Percentiles rank a stretch among this genome's conserved stretches.
These are phyloP conservation scores for Chenopodium formosanum DNA, from an alignment of 148 eudicot species.

Conservation along the genomic window DNA sequence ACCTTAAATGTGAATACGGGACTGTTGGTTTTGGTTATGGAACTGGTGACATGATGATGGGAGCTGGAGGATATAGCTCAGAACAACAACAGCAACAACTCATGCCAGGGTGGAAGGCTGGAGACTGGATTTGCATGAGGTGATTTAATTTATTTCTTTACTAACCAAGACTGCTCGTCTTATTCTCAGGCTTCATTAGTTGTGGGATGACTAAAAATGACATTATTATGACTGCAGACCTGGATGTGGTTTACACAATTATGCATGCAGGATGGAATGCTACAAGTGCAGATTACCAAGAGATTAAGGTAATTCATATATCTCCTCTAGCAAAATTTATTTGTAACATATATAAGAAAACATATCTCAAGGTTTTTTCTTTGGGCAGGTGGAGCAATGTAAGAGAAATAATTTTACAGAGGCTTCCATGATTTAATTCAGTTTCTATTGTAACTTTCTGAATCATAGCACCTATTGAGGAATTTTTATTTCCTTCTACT, in stretches of 20 bases:
- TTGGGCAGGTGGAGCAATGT: conserved; percentile 32
- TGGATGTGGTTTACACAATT: conserved; percentile 87
- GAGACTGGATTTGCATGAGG: conserved; percentile 88
- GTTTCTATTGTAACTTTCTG: conserved; percentile 20
- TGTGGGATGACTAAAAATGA: not conserved
- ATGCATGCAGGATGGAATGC: conserved; percentile 84
- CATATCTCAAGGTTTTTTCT: not conserved
- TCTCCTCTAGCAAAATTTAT: conserved; percentile 6
- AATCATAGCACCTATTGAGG: conserved; percentile 21
- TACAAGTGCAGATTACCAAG: conserved; percentile 70
- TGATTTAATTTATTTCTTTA: conserved; percentile 15
- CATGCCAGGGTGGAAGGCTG: conserved; percentile 85
- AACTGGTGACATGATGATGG: conserved; percentile 33
- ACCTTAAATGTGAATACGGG: conserved; percentile 43
- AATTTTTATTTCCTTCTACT: not conserved
- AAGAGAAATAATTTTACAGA: conserved; percentile 12
- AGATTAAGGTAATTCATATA: conserved; percentile 51
- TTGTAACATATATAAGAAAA: not conserved
- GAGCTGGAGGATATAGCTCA: conserved; percentile 31
- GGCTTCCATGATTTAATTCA: not conserved
- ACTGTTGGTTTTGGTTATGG: conserved; percentile 42
- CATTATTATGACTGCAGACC: conserved; percentile 32
- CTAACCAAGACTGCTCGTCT: not conserved
- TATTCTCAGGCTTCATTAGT: conserved; percentile 3
- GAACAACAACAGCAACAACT: conserved; percentile 39